Percentiles rank a stretch among this genome's conserved stretches.
phyloP scores from a whole-genome alignment of 768 basidiomycete genomes.

The Fomitopsis serialis region DNA sequence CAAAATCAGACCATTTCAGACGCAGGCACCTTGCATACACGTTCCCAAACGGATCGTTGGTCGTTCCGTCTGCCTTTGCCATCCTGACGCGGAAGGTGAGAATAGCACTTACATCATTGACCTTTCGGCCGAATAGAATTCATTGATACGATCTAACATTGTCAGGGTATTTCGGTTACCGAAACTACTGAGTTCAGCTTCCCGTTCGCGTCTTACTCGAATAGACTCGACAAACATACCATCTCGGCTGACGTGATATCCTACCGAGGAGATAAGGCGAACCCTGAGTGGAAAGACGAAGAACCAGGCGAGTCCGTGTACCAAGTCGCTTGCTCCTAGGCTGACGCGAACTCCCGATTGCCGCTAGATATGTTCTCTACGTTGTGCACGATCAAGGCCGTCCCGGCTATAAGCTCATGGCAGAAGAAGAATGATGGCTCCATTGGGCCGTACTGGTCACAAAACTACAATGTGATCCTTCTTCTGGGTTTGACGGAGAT shows the following conservation, averaged over 20 bases:
- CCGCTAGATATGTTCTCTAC: constrained; percentile 27
- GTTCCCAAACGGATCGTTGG: constrained; percentile 19
- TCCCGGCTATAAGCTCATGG: constrained; percentile 21
- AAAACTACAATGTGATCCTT: constrained; percentile 35
- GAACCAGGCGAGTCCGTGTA: constrained; percentile 23
- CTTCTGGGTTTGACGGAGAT: constrained; percentile 41
- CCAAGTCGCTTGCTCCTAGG: not conserved
- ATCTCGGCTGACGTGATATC: constrained; percentile 23
- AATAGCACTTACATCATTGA: not conserved
- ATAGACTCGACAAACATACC: not conserved
- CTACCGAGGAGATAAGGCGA: constrained; percentile 24
- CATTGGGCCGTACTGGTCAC: constrained; percentile 20
- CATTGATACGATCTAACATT: no score
- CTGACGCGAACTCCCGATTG: not conserved
- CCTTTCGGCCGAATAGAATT: no score
- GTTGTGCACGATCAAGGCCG: constrained; percentile 28
- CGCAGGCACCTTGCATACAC: constrained; percentile 28
- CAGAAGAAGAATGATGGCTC: not conserved
- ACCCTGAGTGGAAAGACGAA: constrained; percentile 29
- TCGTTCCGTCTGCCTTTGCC: constrained; percentile 5
- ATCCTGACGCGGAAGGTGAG: constrained; percentile 8
- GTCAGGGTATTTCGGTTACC: not conserved
- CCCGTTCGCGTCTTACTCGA: not conserved
- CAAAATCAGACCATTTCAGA: constrained; percentile 34
- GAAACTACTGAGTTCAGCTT: not conserved